Percentiles rank a stretch among this genome's conserved stretches.
Conservation (phyloP, 1,284 basidiomycete species). For the Meira nashicola region DNA sequence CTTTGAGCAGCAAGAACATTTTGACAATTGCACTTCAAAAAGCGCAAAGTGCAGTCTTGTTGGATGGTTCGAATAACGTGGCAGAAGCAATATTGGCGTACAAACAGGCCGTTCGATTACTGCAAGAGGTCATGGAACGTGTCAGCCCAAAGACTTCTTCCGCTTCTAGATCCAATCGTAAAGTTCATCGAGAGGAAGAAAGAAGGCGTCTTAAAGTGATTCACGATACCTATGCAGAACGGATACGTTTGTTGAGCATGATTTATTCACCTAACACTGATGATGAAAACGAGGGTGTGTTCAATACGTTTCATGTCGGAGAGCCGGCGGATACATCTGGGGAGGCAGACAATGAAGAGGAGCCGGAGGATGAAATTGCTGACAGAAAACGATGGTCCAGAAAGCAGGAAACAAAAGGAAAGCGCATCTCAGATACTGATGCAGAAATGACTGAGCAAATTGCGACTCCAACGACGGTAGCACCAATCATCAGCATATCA, state of each 20-base stretch:
- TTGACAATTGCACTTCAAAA: conserved; percentile 54
- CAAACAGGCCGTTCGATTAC: conserved; percentile 50
- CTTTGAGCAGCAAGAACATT: conserved; percentile 49
- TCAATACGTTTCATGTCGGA: not conserved
- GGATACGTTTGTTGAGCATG: conserved; percentile 50
- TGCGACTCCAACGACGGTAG: too few relatives aligned
- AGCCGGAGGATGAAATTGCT: not conserved
- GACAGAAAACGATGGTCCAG: not conserved
- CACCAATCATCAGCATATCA: too few relatives aligned
- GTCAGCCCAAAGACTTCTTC: conserved; percentile 36
- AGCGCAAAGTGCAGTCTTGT: conserved; percentile 54
- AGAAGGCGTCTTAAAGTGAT: conserved; percentile 51
- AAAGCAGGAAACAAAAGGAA: too few relatives aligned
- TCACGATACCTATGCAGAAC: conserved; percentile 55
- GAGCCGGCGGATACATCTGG: not conserved
- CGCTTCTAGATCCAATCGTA: not conserved
- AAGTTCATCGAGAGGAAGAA: conserved; percentile 50
- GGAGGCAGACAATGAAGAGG: not conserved
- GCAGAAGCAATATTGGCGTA: conserved; percentile 54
- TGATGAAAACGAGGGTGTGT: not conserved
- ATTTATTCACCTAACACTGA: conserved; percentile 35
- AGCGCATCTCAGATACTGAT: too few relatives aligned
- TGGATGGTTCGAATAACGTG: conserved; percentile 54
- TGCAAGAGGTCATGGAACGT: conserved; percentile 55
- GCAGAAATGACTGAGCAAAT: too few relatives aligned